Conservation (phyloP, 1,139 yeast genomes). For the Chernovozyma sophiae-reginae region DNA sequence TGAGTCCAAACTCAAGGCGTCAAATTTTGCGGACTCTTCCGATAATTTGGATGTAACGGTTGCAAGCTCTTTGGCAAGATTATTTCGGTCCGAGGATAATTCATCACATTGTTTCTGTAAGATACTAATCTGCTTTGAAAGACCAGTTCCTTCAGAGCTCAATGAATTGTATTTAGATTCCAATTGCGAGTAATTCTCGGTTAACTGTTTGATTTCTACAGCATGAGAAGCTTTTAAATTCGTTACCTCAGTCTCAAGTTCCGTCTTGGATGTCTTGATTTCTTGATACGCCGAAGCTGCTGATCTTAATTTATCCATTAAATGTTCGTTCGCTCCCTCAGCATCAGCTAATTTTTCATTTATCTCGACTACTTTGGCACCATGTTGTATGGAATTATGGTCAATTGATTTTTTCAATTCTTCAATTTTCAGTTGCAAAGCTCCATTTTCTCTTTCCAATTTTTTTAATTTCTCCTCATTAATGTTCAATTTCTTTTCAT, state of each 20-base stretch:
- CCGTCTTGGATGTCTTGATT: slow-evolving; percentile 5
- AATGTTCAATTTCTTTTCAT: slow-evolving; percentile 15
- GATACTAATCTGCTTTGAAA: background rate
- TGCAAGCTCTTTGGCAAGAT: background rate
- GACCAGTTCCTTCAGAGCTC: background rate
- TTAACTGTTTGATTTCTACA: background rate
- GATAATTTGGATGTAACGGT: background rate
- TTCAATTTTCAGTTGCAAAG: slow-evolving; percentile 20
- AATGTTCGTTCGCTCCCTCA: slow-evolving; percentile 32
- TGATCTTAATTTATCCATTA: slow-evolving; percentile 42
- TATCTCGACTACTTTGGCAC: slow-evolving; percentile 16
- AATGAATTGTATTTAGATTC: background rate
- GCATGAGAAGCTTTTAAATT: background rate
- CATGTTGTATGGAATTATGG: slow-evolving; percentile 9
- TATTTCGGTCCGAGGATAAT: background rate
- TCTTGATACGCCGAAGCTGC: slow-evolving; percentile 42
- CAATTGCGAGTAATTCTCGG: background rate
- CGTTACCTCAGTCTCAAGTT: slow-evolving; percentile 1
- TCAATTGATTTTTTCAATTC: slow-evolving; percentile 17
- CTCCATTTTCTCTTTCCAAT: slow-evolving; percentile 19
- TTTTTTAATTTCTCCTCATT: slow-evolving; percentile 23
- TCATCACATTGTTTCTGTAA: background rate
- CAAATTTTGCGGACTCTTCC: background rate
- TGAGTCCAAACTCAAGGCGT: background rate
- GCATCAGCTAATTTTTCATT: slow-evolving; percentile 21